Percentiles rank a stretch among this genome's conserved stretches.
These are phyloP conservation scores for Solanum tarapatanum DNA, from an alignment of 257 asterid genomes.

Conservation along the genomic window DNA sequence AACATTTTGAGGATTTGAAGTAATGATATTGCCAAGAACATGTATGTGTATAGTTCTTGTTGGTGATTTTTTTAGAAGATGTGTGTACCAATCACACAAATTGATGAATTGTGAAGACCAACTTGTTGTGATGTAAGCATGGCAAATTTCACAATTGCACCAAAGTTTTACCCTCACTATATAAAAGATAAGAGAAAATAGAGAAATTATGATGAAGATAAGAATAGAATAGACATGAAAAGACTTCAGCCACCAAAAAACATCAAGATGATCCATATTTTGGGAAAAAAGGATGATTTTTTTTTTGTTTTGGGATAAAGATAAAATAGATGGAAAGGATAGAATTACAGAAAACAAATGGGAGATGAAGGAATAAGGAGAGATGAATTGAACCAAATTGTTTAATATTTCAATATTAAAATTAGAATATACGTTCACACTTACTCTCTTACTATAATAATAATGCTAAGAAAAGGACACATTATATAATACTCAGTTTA, in stretches of 20 bases:
- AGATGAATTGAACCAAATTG: background rate
- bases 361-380: background rate
- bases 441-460: background rate
- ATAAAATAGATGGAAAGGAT: background rate
- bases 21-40: conserved; percentile 45
- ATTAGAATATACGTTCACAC: background rate
- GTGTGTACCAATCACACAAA: conserved; percentile 74
- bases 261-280: background rate
- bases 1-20: conserved; percentile 29
- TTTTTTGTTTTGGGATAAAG: background rate
- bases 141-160: conserved; percentile 57
- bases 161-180: conserved; percentile 9
- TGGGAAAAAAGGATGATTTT: background rate
- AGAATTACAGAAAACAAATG: background rate
- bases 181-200: conserved; percentile 4
- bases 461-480: background rate
- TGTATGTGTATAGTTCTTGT: conserved; percentile 50
- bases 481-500: background rate
- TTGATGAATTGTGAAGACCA: conserved; percentile 40
- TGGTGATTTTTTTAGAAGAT: conserved; percentile 44
- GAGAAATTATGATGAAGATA: background rate
- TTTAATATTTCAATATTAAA: background rate
- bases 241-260: background rate
- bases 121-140: conserved; percentile 25
- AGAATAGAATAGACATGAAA: background rate